phyloP scores from a whole-genome alignment of 768 basidiomycete genomes.

The Podaxis sp. region DNA sequence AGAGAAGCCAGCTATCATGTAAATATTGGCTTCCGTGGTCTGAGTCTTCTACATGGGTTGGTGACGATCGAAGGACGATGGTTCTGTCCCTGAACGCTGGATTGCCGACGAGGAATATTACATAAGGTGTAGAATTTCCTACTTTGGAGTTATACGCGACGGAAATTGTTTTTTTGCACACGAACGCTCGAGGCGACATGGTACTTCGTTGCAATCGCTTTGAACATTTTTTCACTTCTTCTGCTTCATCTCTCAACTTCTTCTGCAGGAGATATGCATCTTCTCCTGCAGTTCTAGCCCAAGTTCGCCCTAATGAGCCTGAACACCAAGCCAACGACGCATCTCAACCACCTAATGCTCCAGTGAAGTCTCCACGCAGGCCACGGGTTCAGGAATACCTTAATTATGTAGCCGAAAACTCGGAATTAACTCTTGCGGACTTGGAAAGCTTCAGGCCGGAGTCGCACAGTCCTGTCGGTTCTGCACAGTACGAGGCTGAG shows the following conservation, averaged over 20 bases:
- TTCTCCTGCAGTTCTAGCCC: neutral
- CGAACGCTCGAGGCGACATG: neutral
- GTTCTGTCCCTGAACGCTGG: too few species aligned
- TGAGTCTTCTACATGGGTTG: too few species aligned
- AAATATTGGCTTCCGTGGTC: too few species aligned
- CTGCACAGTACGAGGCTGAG: slow-evolving; percentile 44
- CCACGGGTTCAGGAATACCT: slow-evolving; percentile 58
- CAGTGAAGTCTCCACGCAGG: slow-evolving; percentile 34
- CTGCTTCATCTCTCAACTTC: neutral
- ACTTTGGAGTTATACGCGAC: neutral
- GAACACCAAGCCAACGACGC: neutral
- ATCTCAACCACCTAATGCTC: neutral
- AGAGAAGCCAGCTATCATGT: too few species aligned
- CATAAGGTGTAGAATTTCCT: too few species aligned
- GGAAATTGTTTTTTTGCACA: neutral
- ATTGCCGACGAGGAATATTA: too few species aligned
- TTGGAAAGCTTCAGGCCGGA: slow-evolving; percentile 50
- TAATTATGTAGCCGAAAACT: slow-evolving; percentile 45
- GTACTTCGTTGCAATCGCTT: slow-evolving; percentile 6
- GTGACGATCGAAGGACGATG: too few species aligned
- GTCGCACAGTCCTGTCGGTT: slow-evolving; percentile 33
- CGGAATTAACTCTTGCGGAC: slow-evolving; percentile 56
- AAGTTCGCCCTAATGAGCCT: neutral
- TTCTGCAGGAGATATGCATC: slow-evolving; percentile 2
- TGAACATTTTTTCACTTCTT: neutral